Evolutionary conservation across 202 grass and related monocot species (phyloP), one percentile per base, ranked within the genome.

Genomic region (Schoenoplectus tabernaemontani): DNA sequence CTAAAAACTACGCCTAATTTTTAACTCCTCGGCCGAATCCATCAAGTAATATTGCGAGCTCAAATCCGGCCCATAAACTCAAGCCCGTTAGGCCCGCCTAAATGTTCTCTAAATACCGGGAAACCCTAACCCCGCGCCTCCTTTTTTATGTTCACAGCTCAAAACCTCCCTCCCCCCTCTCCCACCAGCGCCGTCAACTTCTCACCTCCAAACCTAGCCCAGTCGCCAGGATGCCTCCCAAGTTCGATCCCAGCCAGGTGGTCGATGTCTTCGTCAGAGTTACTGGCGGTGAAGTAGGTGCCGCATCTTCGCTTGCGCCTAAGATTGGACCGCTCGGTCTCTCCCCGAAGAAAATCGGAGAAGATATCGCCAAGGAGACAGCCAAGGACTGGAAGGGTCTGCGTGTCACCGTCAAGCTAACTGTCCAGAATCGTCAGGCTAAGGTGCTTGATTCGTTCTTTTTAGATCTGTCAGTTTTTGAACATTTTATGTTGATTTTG

Each of bases 341-440:
- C 81, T 97, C 93, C 66, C 93, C 93, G 4, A 97, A 97, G 88
- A 97, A 97, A 85, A 89, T 93, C 74, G 93, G 93, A 50, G 90
- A 97, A 82, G 93, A 93, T 88, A 96, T 96, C 54, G 93, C 93
- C 77, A 96, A 96, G 86, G 93, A 96, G 86, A 96, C 93, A 17
- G 93, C 93, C 33, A 97, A 91, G 83, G 93, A 93, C 72, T 97
- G 88, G 90, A 97, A 97, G 90, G 93, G 93, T 37, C 90, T 97
- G 26, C 93, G 93, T 66, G 90, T 97, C 78, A 97, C 93, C 81
- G 90, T 97, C 50, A 97, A 97, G 85, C 93, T 97, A 66, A 97
- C 93, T 2, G 93, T 97, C 3, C 93, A 97, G 86, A 97, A 97
- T 23, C 86, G 90, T 4, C 93, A 97, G 85, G 93, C 93, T 9